Evolutionary conservation across 306 rosid species (phyloP).

Genomic region (Geum urbanum): DNA sequence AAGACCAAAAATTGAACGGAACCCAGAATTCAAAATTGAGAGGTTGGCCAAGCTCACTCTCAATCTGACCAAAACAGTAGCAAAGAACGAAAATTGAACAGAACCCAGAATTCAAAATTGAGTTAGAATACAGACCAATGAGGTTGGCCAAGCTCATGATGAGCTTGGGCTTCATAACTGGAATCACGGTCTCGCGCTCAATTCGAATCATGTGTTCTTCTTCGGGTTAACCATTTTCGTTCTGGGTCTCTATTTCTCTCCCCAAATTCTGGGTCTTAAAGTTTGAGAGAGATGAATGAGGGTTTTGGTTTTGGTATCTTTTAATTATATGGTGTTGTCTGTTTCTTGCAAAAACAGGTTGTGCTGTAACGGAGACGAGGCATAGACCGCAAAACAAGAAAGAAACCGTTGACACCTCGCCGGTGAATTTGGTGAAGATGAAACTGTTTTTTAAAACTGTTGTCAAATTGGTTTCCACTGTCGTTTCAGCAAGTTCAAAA

Average conservation of each 20-base stretch:
- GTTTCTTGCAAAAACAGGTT: neutral
- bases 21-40: neutral
- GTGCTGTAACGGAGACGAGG: too few species aligned
- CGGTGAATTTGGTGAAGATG: too few species aligned
- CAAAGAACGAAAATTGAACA: neutral
- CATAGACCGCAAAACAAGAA: too few species aligned
- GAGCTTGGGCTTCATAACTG: conserved; percentile 67
- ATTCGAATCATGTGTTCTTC: conserved; percentile 65
- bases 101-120: neutral
- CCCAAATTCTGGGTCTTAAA: neutral
- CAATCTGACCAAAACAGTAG: neutral
- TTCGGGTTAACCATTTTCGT: conserved; percentile 1
- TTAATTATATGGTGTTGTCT: neutral
- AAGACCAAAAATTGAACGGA: neutral
- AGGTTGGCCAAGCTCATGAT: conserved; percentile 70
- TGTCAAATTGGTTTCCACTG: too few species aligned
- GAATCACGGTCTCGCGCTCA: conserved; percentile 88
- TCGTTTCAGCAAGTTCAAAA: too few species aligned
- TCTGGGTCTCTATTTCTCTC: neutral
- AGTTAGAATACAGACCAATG: conserved; percentile 42
- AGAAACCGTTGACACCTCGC: too few species aligned
- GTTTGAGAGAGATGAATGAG: neutral
- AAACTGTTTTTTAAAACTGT: too few species aligned
- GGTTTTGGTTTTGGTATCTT: neutral
- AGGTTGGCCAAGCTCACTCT: conserved; percentile 59